Conservation (phyloP, 2,329 filamentous ascomycete species). For the Calycina marina region DNA sequence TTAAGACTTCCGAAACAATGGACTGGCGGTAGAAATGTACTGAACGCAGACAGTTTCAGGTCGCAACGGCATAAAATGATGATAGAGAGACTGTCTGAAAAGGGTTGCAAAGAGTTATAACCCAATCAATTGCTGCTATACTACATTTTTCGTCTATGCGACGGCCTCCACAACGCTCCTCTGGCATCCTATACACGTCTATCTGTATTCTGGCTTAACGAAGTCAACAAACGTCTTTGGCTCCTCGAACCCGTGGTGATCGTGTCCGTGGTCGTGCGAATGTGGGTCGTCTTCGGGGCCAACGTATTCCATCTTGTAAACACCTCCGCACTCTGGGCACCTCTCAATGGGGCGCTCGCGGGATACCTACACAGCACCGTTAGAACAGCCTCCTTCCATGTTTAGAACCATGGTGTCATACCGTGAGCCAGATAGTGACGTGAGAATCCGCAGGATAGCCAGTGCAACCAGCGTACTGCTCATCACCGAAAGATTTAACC, state of each 20-base stretch:
- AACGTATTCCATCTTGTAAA: conserved; percentile 96
- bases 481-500: conserved; percentile 82
- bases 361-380: conserved; percentile 44
- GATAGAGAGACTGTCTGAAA: too few species aligned
- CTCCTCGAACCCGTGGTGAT: conserved; percentile 53
- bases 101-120: too few species aligned
- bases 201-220: conserved; percentile 90
- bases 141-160: neutral
- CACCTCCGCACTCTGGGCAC: conserved; percentile 91
- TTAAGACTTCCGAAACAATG: too few species aligned
- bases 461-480: conserved; percentile 96
- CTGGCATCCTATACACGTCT: conserved; percentile 23
- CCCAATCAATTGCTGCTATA: conserved; percentile 1
- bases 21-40: too few species aligned
- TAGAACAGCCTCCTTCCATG: neutral
- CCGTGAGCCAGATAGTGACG: conserved; percentile 77
- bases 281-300: conserved; percentile 57
- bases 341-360: conserved; percentile 84
- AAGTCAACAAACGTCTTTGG: conserved; percentile 96
- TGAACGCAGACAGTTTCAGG: too few species aligned
- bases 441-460: conserved; percentile 88
- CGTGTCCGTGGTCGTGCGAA: conserved; percentile 36
- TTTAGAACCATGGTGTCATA: conserved; percentile 29
- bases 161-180: neutral
- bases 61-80: too few species aligned